Evolutionary conservation across 2,329 filamentous ascomycete species (phyloP).

Genomic region (Pleurostoma richardsiae): DNA sequence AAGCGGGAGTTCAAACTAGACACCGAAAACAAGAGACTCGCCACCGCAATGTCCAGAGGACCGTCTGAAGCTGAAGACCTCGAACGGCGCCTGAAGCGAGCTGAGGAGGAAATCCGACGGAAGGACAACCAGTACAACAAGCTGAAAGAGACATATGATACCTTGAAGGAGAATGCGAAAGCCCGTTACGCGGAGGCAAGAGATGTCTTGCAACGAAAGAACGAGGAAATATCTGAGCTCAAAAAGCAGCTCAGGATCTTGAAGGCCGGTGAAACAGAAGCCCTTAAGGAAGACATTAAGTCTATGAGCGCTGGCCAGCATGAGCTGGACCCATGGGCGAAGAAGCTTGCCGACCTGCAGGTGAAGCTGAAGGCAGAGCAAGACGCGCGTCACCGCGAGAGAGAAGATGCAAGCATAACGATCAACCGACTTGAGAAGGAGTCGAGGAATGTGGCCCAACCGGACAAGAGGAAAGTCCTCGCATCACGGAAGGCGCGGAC

Average conservation of each 20-base stretch:
- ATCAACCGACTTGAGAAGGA: slow-evolving; percentile 11
- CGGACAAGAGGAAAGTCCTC: background rate
- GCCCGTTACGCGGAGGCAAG: slow-evolving; percentile 49
- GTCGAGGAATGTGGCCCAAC: slow-evolving; percentile 3
- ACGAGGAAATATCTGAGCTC: slow-evolving; percentile 50
- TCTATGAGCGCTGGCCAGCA: slow-evolving; percentile 12
- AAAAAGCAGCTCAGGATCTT: slow-evolving; percentile 46
- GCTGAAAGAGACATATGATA: slow-evolving; percentile 44
- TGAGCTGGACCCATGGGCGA: slow-evolving; percentile 14
- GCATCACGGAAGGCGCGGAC: slow-evolving; percentile 1
- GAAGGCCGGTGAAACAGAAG: slow-evolving; percentile 21
- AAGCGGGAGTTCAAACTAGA: slow-evolving; percentile 31
- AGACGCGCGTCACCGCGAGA: slow-evolving; percentile 8
- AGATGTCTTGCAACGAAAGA: slow-evolving; percentile 49
- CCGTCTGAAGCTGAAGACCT: slow-evolving; percentile 19
- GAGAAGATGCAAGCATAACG: slow-evolving; percentile 7
- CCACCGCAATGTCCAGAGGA: slow-evolving; percentile 20
- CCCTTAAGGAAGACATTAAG: slow-evolving; percentile 17
- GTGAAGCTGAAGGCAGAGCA: slow-evolving; percentile 17
- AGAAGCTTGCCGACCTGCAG: slow-evolving; percentile 21
- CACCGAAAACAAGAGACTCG: slow-evolving; percentile 26
- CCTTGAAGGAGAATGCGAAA: slow-evolving; percentile 48
- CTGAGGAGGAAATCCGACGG: slow-evolving; percentile 14
- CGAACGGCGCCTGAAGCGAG: slow-evolving; percentile 17
- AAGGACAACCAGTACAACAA: slow-evolving; percentile 28